Conservation (phyloP, 2,329 filamentous ascomycete species). For the Cryphonectria nitschkei region DNA sequence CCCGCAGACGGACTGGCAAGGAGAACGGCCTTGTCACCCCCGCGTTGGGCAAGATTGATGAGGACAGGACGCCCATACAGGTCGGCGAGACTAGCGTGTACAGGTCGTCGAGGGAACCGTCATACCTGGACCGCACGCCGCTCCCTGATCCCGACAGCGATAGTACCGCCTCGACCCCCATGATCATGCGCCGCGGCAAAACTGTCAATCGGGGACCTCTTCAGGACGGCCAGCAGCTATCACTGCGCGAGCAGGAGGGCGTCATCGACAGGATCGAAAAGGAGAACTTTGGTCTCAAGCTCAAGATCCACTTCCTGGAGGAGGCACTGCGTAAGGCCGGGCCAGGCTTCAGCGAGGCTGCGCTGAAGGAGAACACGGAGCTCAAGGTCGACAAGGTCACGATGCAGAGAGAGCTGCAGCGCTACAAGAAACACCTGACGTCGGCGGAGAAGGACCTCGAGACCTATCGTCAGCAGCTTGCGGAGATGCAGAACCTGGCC, state of each 20-base stretch:
- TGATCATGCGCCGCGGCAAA: conserved; percentile 69
- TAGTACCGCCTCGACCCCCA: conserved; percentile 81
- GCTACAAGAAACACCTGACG: conserved; percentile 82
- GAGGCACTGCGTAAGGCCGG: conserved; percentile 86
- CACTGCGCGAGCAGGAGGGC: conserved; percentile 91
- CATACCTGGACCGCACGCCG: conserved; percentile 71
- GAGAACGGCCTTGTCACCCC: conserved; percentile 68
- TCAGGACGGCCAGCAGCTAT: conserved; percentile 87
- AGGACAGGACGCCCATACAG: conserved; percentile 76
- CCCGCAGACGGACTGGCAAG: conserved; percentile 62
- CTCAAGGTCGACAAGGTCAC: conserved; percentile 92
- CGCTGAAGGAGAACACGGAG: conserved; percentile 92
- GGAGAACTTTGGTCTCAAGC: conserved; percentile 95
- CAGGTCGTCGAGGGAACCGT: conserved; percentile 66
- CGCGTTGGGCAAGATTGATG: conserved; percentile 68
- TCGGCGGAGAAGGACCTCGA: conserved; percentile 87
- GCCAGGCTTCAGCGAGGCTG: conserved; percentile 85
- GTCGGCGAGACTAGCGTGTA: conserved; percentile 74
- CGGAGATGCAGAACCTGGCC: conserved; percentile 80
- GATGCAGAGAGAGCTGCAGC: conserved; percentile 83
- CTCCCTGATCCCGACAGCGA: conserved; percentile 77
- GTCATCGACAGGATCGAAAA: conserved; percentile 96
- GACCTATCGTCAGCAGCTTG: conserved; percentile 77
- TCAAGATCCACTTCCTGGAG: conserved; percentile 96
- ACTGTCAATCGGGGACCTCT: conserved; percentile 56